These are phyloP conservation scores for Phialophora chinensis DNA, from an alignment of 2,329 filamentous ascomycete species.

Conservation along the genomic window DNA sequence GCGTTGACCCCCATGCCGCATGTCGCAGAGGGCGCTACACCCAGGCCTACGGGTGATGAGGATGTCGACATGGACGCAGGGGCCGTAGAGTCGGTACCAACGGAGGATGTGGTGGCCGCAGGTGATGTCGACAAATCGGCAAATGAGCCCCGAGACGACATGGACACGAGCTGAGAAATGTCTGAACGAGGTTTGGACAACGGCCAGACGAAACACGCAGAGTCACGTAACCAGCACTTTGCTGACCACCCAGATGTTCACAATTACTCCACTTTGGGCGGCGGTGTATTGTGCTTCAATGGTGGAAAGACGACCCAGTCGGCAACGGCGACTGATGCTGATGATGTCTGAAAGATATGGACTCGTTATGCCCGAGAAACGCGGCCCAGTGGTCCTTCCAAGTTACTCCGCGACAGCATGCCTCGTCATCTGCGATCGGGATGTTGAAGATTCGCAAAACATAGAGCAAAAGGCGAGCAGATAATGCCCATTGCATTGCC, in stretches of 20 bases:
- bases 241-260: not conserved
- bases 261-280: not conserved
- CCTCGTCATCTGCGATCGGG: not conserved
- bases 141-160: slow-evolving; percentile 26
- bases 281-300: too few relatives aligned
- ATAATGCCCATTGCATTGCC: not conserved
- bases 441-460: not conserved
- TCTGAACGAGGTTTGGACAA: not conserved
- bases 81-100: slow-evolving; percentile 44
- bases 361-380: not conserved
- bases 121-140: slow-evolving; percentile 35
- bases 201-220: not conserved
- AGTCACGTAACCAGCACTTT: not conserved
- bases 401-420: not conserved
- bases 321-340: not conserved
- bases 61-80: slow-evolving; percentile 65
- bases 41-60: slow-evolving; percentile 58
- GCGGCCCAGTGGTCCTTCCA: not conserved
- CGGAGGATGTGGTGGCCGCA: slow-evolving; percentile 39
- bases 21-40: slow-evolving; percentile 45
- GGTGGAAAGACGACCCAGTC: too few relatives aligned
- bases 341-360: not conserved
- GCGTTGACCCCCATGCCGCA: slow-evolving; percentile 43
- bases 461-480: not conserved
- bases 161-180: slow-evolving; percentile 27